These are phyloP conservation scores for Fonsecaea monophora DNA, from an alignment of 2,329 filamentous ascomycete species.

Conservation along the genomic window DNA sequence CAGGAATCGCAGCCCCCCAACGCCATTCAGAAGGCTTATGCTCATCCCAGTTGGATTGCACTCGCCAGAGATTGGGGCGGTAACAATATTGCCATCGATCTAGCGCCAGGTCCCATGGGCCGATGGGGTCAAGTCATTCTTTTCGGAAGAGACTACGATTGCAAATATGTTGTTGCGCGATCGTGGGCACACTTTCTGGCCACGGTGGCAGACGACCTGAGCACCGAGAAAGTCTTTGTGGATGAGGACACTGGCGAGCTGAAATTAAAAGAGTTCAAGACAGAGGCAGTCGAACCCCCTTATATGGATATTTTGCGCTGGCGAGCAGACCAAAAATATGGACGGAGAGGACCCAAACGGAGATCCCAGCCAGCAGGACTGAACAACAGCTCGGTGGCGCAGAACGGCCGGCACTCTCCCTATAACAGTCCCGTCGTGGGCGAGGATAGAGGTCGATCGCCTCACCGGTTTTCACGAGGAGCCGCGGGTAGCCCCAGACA, in stretches of 20 bases:
- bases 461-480: conserved; percentile 55
- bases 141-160: conserved; percentile 96
- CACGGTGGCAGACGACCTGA: conserved; percentile 85
- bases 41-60: conserved; percentile 94
- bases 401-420: conserved; percentile 60
- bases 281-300: conserved; percentile 83
- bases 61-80: conserved; percentile 97
- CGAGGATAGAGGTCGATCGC: conserved; percentile 57
- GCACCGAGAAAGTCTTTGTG: conserved; percentile 86
- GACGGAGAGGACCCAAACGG: conserved; percentile 61
- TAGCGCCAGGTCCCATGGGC: conserved; percentile 86
- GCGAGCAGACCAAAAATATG: conserved; percentile 95
- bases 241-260: conserved; percentile 92
- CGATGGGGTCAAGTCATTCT: conserved; percentile 97
- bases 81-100: conserved; percentile 93
- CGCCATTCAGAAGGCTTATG: conserved; percentile 89
- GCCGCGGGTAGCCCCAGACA: conserved; percentile 54
- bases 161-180: conserved; percentile 92
- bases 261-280: conserved; percentile 90
- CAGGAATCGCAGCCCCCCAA: conserved; percentile 89
- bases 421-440: conserved; percentile 53
- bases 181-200: conserved; percentile 91
- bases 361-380: conserved; percentile 58
- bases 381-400: conserved; percentile 58
- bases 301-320: conserved; percentile 96